These are phyloP conservation scores for Fusarium tricinctum DNA, from an alignment of 2,329 filamentous ascomycete genomes.

Conservation along the genomic window DNA sequence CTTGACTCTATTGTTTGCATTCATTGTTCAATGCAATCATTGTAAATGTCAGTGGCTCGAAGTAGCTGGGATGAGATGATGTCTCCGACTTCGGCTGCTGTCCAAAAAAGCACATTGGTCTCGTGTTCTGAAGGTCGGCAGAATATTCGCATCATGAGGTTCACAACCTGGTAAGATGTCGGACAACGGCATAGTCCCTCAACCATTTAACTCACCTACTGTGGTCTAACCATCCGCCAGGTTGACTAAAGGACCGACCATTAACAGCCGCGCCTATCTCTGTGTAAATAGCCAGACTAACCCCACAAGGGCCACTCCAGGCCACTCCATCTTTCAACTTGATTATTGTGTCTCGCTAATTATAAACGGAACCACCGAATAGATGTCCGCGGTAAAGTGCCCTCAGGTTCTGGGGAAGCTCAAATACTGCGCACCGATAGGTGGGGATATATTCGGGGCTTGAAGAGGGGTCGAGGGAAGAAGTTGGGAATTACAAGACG, in stretches of 20 bases:
- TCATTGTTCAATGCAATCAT: neutral
- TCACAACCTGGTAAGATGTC: constrained; percentile 1
- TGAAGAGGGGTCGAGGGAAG: constrained; percentile 25
- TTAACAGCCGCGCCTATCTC: constrained; percentile 35
- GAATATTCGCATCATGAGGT: constrained; percentile 21
- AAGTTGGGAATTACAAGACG: neutral
- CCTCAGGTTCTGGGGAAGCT: constrained; percentile 30
- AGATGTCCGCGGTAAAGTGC: constrained; percentile 29
- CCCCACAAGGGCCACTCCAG: constrained; percentile 30
- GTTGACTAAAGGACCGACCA: constrained; percentile 18
- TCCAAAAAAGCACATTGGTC: neutral
- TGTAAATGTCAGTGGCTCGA: neutral
- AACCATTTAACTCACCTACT: neutral
- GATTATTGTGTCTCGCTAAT: constrained; percentile 2
- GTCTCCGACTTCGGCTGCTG: neutral
- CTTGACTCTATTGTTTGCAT: neutral
- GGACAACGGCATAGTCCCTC: constrained; percentile 1
- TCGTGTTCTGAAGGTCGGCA: neutral
- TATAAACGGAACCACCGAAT: constrained; percentile 26
- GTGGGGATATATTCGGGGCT: constrained; percentile 47
- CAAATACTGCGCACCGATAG: constrained; percentile 44
- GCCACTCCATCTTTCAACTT: constrained; percentile 3
- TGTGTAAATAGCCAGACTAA: constrained; percentile 8
- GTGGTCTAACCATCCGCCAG: neutral
- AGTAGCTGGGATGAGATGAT: neutral